Evolutionary conservation across 192 early-diverging fungal species (phyloP).

Genomic region (Backusella mclennaniae): DNA sequence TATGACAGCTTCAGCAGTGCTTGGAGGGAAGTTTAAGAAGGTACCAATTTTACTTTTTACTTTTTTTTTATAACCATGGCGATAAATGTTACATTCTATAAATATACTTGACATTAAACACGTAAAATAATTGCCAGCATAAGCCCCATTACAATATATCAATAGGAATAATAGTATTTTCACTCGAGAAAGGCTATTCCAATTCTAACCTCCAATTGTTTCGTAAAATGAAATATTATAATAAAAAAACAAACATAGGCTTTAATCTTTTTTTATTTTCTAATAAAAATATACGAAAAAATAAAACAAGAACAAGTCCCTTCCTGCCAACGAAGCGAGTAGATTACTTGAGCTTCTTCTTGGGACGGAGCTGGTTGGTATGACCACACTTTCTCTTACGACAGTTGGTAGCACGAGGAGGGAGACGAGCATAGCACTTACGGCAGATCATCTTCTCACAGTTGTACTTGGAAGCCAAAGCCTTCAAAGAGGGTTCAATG

Average conservation of each 20-base stretch:
- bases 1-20: neutral
- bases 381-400: slow-evolving; percentile 99
- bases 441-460: slow-evolving; percentile 99
- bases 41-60: neutral
- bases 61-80: no score
- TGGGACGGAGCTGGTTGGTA: slow-evolving; percentile 98
- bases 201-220: neutral
- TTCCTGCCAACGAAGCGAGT: slow-evolving; percentile 8
- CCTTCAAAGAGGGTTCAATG: slow-evolving; percentile 99
- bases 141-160: neutral
- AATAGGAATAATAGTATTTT: neutral
- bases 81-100: no score
- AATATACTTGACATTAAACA: no score
- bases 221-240: neutral
- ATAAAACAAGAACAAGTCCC: neutral
- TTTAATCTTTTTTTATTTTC: neutral
- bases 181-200: neutral
- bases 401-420: slow-evolving; percentile 99
- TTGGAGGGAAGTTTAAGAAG: neutral
- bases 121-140: neutral
- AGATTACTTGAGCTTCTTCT: slow-evolving; percentile 78
- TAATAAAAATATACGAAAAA: neutral
- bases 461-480: slow-evolving; percentile 99
- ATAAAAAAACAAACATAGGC: neutral
- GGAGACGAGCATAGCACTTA: slow-evolving; percentile 99